A percentile compares a stretch with the other conserved stretches of the same genome.
Evolutionary conservation across 768 basidiomycete genomes (phyloP).

Genomic region (Termitomyces sp.): DNA sequence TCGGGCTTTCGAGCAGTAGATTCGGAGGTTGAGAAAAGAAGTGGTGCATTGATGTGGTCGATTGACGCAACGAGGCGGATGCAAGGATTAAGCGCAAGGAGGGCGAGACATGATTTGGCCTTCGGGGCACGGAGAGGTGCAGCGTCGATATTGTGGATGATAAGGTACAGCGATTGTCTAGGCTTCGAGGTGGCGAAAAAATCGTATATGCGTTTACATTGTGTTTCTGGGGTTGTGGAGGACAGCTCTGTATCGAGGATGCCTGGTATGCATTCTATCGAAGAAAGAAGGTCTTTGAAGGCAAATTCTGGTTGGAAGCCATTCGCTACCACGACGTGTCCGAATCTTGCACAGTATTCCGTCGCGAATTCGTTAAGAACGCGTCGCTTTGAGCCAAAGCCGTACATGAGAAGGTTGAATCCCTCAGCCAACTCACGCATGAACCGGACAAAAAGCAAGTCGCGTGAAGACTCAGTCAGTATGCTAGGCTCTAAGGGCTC

Average conservation of each 20-base stretch:
- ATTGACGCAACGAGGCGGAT: slow-evolving; percentile 84
- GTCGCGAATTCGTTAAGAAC: slow-evolving; percentile 73
- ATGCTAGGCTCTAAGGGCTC: slow-evolving; percentile 28
- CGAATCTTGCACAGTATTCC: slow-evolving; percentile 46
- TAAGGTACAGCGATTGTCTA: slow-evolving; percentile 49
- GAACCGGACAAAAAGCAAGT: slow-evolving; percentile 52
- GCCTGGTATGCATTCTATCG: slow-evolving; percentile 49
- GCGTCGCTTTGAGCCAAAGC: slow-evolving; percentile 81
- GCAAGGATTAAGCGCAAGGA: slow-evolving; percentile 66
- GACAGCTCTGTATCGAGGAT: slow-evolving; percentile 28
- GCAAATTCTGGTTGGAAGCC: slow-evolving; percentile 67
- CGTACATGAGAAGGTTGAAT: slow-evolving; percentile 87
- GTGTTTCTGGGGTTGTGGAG: slow-evolving; percentile 48
- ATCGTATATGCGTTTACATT: slow-evolving; percentile 58
- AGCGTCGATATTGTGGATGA: slow-evolving; percentile 89
- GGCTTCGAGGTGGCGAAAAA: slow-evolving; percentile 39
- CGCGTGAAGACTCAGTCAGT: slow-evolving; percentile 24
- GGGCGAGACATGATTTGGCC: slow-evolving; percentile 59
- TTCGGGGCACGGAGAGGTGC: slow-evolving; percentile 60
- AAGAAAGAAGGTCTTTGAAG: slow-evolving; percentile 62
- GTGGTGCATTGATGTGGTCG: slow-evolving; percentile 81
- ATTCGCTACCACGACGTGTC: slow-evolving; percentile 75
- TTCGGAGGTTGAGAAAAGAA: slow-evolving; percentile 79
- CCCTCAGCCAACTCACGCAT: slow-evolving; percentile 71
- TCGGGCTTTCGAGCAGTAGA: slow-evolving; percentile 42